Base-by-base conservation (phyloP, 2,329 filamentous ascomycete genomes). In the Cercospora berteroae region DNA sequence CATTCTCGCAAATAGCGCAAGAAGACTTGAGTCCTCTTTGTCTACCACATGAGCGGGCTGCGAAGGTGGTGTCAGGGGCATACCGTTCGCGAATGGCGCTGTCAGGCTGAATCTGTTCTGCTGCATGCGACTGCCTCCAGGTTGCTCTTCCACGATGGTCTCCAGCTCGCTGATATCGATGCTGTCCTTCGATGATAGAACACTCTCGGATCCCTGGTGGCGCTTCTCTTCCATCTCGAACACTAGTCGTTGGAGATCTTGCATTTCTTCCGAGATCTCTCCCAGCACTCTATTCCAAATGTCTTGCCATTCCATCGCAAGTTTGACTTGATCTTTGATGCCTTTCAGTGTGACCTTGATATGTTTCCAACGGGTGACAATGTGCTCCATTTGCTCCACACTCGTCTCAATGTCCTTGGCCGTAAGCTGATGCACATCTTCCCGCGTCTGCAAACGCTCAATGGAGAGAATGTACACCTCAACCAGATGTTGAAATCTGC, bases 281-380 rank as follows among this genome's bases (percentile, higher is more conserved):
- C 94, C 94, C 2, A 99, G 83, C 3, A 98, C 94, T 70, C 87
- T 92, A 74, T 93, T 93, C 94, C 95, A 98, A 39, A 99, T 84
- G 80, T 98, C 94, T 79, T 97, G 94, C 94, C 94, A 99, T 77
- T 99, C 95, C 93, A 98, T 96, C 57, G 95, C 95, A 67, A 97
- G 89, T 79, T 98, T 95, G 18, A 99, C 94, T 76, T 98, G 94
- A 58, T 87, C 87, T 77, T 96, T 96, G 65, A 97, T 90, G 27
- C 82, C 89, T 70, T 90, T 90, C 60, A 99, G 82, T 1, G 90
- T 90, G 50, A 83, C 84, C 74, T 93, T 91, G 74, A 97, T 94
- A 71, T 89, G 88, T 55, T 88, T 85, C 95, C 95, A 99, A 74
- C 94, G 92, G 39, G 85, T 84, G 69, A 97, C 83, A 67, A 97